A percentile compares a stretch with the other conserved stretches of the same genome.
Evolutionary conservation across 202 grass and related monocot genomes (phyloP).

Genomic region (Carex arenaria): DNA sequence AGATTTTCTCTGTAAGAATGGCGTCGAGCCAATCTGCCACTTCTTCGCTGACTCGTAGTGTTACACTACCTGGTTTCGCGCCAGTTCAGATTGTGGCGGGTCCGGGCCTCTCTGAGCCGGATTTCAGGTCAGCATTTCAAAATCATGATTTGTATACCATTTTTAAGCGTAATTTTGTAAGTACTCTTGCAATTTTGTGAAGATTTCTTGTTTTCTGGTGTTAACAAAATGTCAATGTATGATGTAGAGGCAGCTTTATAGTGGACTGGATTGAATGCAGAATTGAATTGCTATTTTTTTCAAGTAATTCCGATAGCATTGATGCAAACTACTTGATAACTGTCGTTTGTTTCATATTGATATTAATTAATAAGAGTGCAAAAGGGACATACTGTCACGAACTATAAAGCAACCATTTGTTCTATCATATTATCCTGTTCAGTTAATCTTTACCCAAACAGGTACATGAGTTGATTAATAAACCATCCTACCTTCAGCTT

Average conservation of each 20-base stretch:
- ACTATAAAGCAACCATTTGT: neutral
- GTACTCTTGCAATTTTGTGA: neutral
- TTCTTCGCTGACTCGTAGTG: constrained; percentile 9
- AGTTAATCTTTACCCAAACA: neutral
- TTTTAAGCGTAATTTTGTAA: neutral
- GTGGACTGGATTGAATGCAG: neutral
- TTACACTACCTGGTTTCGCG: constrained; percentile 40
- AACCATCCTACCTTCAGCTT: neutral
- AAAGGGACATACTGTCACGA: neutral
- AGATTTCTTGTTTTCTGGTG: neutral
- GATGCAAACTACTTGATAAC: neutral
- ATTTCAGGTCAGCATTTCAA: constrained; percentile 48
- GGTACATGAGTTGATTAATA: neutral
- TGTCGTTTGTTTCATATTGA: neutral
- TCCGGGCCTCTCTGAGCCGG: constrained; percentile 50
- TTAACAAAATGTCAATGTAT: neutral
- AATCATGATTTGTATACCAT: neutral
- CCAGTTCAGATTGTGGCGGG: constrained; percentile 50
- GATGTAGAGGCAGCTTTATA: neutral
- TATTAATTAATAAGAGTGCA: neutral
- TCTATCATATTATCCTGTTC: neutral
- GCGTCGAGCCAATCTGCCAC: constrained; percentile 24
- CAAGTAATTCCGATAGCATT: neutral
- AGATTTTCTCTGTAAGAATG: constrained; percentile 31
- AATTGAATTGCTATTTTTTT: neutral